Percentiles rank a stretch among this genome's conserved stretches.
phyloP scores from a whole-genome alignment of 768 basidiomycete genomes.

The Dacryopinax spathularia region DNA sequence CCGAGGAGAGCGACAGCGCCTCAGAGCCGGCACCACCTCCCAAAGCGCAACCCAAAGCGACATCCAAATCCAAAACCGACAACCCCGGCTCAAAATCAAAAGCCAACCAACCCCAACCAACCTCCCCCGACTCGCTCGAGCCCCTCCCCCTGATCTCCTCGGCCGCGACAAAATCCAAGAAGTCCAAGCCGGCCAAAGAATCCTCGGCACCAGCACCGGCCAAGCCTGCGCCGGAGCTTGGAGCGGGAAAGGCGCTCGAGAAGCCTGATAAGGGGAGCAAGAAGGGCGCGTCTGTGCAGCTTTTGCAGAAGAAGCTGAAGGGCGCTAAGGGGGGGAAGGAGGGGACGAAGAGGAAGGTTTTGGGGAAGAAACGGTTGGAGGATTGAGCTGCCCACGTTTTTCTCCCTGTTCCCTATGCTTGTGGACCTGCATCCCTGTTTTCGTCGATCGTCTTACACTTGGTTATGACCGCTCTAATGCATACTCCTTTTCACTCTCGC shows the following conservation, averaged over 20 bases:
- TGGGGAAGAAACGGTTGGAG: neutral
- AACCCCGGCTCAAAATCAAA: neutral
- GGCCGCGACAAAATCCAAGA: neutral
- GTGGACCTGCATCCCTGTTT: no score
- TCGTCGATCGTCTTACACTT: no score
- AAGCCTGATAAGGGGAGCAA: neutral
- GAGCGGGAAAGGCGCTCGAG: neutral
- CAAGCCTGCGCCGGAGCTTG: neutral
- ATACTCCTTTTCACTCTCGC: no score
- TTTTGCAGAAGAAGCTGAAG: neutral
- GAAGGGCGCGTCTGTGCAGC: conserved; percentile 1
- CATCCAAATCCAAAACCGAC: neutral
- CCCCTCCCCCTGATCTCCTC: neutral
- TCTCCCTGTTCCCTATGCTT: no score
- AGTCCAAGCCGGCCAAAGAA: neutral
- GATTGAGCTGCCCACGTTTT: neutral
- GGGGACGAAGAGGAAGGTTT: neutral
- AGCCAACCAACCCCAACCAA: neutral
- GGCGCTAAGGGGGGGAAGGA: neutral
- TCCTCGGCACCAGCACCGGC: neutral
- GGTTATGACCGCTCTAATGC: no score
- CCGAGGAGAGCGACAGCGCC: neutral
- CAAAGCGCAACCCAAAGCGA: neutral
- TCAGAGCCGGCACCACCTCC: neutral
- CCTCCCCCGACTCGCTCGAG: neutral